Base-by-base conservation (phyloP, 371 early-diverging fungal species). In the Dichotomocladium elegans region DNA sequence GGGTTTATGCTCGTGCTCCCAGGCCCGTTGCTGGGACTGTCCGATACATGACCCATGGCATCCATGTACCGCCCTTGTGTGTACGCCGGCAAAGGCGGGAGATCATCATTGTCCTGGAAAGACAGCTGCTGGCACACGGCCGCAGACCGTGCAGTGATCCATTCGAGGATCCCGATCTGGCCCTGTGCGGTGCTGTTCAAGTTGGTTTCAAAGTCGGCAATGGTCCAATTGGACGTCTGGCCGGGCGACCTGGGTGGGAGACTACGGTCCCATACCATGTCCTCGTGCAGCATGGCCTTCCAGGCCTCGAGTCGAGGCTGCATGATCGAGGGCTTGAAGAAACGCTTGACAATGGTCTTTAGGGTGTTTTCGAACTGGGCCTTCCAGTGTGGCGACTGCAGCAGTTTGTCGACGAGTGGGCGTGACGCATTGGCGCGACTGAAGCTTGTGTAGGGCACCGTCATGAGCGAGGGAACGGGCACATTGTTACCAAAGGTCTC, bases 241-340 rank as follows among this genome's bases (percentile, higher is more conserved):
- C 81, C 81, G 15, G 78, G 71, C 19, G 78, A 77, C 35, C 57
- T 47, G 26, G 71, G 64, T 6, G 63, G 54, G 14, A 67, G 64
- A 17, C 51, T 27, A 29, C 71, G 68, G 37, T 75, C 72, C 81
- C 81, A 81, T 25, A 63, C 64, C 41, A 81, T 66, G 42, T 81
- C 81, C 48, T 79, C 74, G 19, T 57, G 29, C 43, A 81, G 66
- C 79, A 81, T 75, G 4, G 56, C 40, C 25, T 56, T 62, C 70
- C 79, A 79, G 7, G 67, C 81, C 9, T 72, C 51, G 15, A 81
- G 48, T n/a, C 75, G 68, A 11, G 81, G 71, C 3, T 61, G 45
- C 22, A 81, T 47, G 10, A 72, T 70, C 3, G 66, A 53, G 27
- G 79, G 75, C 50, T 81, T 81, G 60, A 77, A 81, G 56, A 79